Percentiles rank a stretch among this genome's conserved stretches.
phyloP scores from a whole-genome alignment of 805 yeast genomes.

The Saccharomycopsis sp. region DNA sequence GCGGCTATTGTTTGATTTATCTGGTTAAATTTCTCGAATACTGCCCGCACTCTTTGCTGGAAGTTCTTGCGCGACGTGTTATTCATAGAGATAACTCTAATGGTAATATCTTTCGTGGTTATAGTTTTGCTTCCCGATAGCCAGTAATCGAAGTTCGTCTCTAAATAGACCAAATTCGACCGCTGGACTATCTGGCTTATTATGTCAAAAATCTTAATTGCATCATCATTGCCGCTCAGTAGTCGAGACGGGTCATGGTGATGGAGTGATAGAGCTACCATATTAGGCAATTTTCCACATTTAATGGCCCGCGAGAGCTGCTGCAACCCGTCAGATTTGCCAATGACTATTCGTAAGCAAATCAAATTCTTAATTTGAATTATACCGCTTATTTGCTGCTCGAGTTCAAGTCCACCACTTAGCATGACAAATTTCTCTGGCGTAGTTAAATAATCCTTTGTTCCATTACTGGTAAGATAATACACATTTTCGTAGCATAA shows the following conservation, averaged over 20 bases:
- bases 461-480: background rate
- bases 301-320: background rate
- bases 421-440: background rate
- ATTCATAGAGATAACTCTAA: background rate
- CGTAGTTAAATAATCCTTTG: background rate
- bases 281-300: constrained; percentile 3
- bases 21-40: background rate
- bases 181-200: background rate
- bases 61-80: background rate
- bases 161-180: constrained; percentile 4
- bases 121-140: background rate
- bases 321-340: background rate
- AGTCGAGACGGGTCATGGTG: background rate
- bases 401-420: background rate
- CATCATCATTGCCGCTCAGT: background rate
- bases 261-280: background rate
- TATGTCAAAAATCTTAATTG: background rate
- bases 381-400: background rate
- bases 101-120: background rate
- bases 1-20: background rate
- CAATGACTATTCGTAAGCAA: background rate
- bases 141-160: background rate
- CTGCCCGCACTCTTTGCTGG: background rate
- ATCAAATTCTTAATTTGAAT: constrained; percentile 1
- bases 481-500: background rate